Conservation (phyloP, 2,329 filamentous ascomycete species). For the Arthrobotrys sinensis region DNA sequence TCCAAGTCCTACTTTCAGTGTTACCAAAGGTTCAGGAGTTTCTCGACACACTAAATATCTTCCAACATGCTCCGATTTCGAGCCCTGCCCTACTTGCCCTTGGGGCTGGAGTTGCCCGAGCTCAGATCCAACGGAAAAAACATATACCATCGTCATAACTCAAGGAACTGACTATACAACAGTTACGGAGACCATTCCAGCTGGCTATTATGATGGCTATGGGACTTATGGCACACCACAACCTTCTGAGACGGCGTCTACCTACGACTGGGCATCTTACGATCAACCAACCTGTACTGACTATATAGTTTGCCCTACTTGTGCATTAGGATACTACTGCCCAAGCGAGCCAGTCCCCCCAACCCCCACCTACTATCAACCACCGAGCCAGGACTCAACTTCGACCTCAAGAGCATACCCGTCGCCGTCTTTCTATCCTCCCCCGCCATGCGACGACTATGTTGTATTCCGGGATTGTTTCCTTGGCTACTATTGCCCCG, state of each 20-base stretch:
- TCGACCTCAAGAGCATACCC: constrained; percentile 3
- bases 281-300: constrained; percentile 50
- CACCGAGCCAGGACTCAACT: background rate
- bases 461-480: constrained; percentile 41
- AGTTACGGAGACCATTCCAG: constrained; percentile 38
- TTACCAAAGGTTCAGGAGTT: constrained; percentile 11
- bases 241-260: constrained; percentile 23
- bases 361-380: constrained; percentile 22
- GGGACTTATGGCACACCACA: constrained; percentile 10
- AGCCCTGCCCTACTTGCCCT: constrained; percentile 27
- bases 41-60: constrained; percentile 29
- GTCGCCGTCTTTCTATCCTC: constrained; percentile 40
- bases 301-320: constrained; percentile 48
- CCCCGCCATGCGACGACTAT: constrained; percentile 43
- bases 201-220: constrained; percentile 32
- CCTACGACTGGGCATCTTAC: constrained; percentile 47
- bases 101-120: constrained; percentile 51
- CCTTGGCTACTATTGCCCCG: constrained; percentile 47
- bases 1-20: background rate
- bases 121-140: constrained; percentile 26
- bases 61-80: constrained; percentile 38
- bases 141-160: constrained; percentile 48
- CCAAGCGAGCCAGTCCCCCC: constrained; percentile 4
- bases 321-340: constrained; percentile 52
- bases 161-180: constrained; percentile 34